Conservation (phyloP, 2,329 filamentous ascomycete genomes). For the Ophiocordyceps sinensis region DNA sequence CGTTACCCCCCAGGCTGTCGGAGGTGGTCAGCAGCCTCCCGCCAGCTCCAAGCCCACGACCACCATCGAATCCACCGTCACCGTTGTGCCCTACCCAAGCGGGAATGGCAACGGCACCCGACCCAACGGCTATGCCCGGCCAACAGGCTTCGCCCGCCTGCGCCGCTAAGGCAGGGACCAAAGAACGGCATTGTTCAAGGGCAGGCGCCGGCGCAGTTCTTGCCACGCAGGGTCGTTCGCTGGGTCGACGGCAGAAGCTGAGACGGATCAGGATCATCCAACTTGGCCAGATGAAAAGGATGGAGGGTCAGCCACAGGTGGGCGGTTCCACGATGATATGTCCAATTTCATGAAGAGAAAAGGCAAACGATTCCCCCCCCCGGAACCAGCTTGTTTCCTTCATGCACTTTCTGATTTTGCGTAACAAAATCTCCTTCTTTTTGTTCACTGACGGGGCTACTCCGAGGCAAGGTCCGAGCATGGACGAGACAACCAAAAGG, state of each 20-base stretch:
- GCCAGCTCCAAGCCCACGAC: constrained; percentile 10
- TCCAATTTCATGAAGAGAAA: neutral
- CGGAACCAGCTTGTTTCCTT: neutral
- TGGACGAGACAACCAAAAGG: too few relatives aligned
- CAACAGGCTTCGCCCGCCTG: constrained; percentile 21
- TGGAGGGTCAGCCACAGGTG: neutral
- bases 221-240: neutral
- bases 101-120: constrained; percentile 18
- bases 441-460: neutral
- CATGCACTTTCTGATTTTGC: neutral
- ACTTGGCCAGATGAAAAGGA: neutral
- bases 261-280: neutral
- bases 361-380: neutral
- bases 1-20: constrained; percentile 9
- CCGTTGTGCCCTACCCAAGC: constrained; percentile 26
- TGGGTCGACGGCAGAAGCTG: neutral
- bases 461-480: too few relatives aligned
- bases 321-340: neutral
- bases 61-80: constrained; percentile 17
- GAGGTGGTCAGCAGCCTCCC: constrained; percentile 9
- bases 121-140: constrained; percentile 15
- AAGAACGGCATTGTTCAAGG: neutral
- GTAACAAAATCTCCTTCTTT: neutral
- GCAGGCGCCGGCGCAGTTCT: neutral
- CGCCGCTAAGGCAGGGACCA: constrained; percentile 14